Base-by-base conservation (phyloP, 2,329 filamentous ascomycete genomes). In the Colletotrichum lupini region DNA sequence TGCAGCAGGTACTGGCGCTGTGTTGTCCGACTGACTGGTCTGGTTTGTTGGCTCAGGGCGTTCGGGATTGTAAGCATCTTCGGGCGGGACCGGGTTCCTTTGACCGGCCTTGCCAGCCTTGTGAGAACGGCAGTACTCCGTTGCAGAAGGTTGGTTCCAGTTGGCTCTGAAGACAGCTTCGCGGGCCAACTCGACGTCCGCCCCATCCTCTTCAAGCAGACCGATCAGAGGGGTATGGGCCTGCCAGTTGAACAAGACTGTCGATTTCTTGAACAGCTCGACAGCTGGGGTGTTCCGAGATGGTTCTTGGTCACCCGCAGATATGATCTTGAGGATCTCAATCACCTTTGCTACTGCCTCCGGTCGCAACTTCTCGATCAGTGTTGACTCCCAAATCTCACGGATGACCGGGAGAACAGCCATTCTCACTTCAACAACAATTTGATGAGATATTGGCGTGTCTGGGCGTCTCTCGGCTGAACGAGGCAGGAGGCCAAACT, bases 131-230 rank as follows among this genome's bases (percentile, higher is more conserved):
- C 94, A 97, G 80, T 98, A 98, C 68, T 97, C 93, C 42, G 87
- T 85, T 7, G 94, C 91, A 30, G 86, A 83, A 2, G 84, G 80
- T 5, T 82, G 77, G 66, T 89, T 88, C 68, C 94, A 94, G 78
- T 94, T 93, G 77, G 94, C 94, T 67, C 96, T 91, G 81, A 94
- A 98, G 0, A 97, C 84, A 35, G 94, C 95, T 82, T 98, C 96
- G 37, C 89, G 88, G 7, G 89, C 92, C 65, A 98, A 85, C 14
- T 90, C 89, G 56, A 88, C 84, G 24, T 91, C 86, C 72, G 85
- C 90, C 1, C 87, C 87, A 67, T 85, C 85, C 9, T 87, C 85
- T 32, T 82, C 79, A 16, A 86, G 76, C 11, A 78, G 74, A 26
- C 77, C 59, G 12, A 76, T 53, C 28, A 72, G 46, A 7, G 22